Evolutionary conservation across 1,284 basidiomycete species (phyloP), one percentile per base, ranked within the genome.

Genomic region (Papiliotrema flavescens): DNA sequence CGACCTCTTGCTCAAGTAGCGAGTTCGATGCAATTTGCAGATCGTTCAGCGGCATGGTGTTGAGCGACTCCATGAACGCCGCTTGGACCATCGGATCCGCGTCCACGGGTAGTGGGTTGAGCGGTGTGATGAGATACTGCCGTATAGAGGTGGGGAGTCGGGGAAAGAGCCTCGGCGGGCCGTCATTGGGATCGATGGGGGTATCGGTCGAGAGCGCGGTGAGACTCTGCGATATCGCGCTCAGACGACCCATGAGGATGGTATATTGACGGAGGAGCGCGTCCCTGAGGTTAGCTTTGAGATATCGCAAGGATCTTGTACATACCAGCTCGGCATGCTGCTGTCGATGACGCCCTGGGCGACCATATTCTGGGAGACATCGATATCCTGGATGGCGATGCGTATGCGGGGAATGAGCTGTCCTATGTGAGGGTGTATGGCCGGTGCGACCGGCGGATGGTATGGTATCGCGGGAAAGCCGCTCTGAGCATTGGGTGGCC

Each of bases 311-410:
- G 48, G 15, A 1, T 22, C 20, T 15, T 8, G n/a, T 7, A 61
- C 72, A 42, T 41, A 75, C 73, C 73, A 75, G 48, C 61, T 70
- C 1, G 71, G 71, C 57, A 75, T 53, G 17, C 58, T 61, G 2
- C 64, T 64, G 50, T 73, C 65, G 26, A 55, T 51, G 19, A 61
- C 62, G 1, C 71, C 71, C 2, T 59, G 46, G 2, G 57, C 71
- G 7, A 75, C 51, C 37, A 65, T 57, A 24, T 58, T 52, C 45
- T 65, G 63, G 34, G 73, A 62, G 2, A 51, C 28, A 48, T 75
- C 73, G 24, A 75, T 73, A 53, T 75, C 73, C 47, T 70, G 68
- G 57, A 75, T 75, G n/a, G 71, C 64, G 0, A 64, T 62, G 6
- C 65, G 66, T 13, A 75, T 53, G 0, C 70, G 64, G 7, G 71